A percentile compares a stretch with the other conserved stretches of the same genome.
These are phyloP conservation scores for Eutrema yunnanense DNA, from an alignment of 345 rosid species.

Conservation along the genomic window DNA sequence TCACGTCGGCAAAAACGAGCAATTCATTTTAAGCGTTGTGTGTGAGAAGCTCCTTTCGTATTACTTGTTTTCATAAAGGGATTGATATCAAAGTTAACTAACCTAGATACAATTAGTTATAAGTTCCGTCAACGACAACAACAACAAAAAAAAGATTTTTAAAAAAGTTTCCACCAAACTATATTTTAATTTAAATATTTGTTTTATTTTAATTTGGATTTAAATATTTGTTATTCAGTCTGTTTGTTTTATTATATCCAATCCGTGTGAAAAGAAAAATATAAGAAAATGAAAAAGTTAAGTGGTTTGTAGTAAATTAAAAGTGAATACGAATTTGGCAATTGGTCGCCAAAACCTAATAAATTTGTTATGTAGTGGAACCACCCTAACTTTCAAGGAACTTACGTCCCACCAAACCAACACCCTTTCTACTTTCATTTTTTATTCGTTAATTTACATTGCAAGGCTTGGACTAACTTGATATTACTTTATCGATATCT, in stretches of 20 bases:
- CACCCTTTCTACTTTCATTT: background rate
- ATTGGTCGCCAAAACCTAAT: background rate
- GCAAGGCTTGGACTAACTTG: background rate
- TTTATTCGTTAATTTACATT: no score
- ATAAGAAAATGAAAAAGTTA: no score
- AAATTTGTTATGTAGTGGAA: conserved; percentile 1
- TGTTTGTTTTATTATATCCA: no score
- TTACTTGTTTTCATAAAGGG: background rate
- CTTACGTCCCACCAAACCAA: background rate
- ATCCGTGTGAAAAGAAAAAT: no score
- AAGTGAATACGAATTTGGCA: background rate
- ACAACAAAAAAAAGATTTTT: no score
- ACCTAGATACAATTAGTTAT: no score
- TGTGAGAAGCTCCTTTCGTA: background rate
- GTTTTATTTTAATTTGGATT: no score
- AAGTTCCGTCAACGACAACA: no score
- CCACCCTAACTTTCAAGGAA: background rate
- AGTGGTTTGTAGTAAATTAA: no score
- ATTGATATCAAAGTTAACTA: background rate
- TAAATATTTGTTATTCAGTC: no score
- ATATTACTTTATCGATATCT: background rate
- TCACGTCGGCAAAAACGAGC: background rate
- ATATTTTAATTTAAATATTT: no score
- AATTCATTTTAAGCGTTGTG: background rate
- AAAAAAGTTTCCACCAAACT: no score